Evolutionary conservation across 306 rosid genomes (phyloP).

Genomic region (Quercus robur): DNA sequence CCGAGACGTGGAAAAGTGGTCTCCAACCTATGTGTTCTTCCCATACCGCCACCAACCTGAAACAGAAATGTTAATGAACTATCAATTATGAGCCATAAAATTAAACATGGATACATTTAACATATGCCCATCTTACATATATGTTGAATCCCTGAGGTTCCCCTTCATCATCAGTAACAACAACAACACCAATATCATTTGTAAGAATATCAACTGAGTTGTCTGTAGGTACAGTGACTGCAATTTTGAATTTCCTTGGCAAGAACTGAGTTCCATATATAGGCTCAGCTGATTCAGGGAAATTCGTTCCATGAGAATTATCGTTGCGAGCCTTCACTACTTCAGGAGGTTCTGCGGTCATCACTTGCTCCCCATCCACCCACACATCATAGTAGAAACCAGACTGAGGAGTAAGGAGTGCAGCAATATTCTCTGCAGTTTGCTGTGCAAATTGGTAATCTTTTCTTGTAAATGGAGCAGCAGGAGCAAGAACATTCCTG

Average conservation of each 20-base stretch:
- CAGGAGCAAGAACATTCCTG: conserved; percentile 97
- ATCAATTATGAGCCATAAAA: conserved; percentile 15
- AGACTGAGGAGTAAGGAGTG: conserved; percentile 88
- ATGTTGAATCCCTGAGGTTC: conserved; percentile 91
- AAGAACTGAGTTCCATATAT: conserved; percentile 94
- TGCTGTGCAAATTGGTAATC: conserved; percentile 93
- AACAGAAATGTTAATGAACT: conserved; percentile 23
- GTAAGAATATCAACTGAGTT: conserved; percentile 95
- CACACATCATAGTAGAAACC: conserved; percentile 97
- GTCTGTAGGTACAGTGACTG: conserved; percentile 94
- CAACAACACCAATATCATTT: conserved; percentile 86
- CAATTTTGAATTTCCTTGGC: conserved; percentile 97
- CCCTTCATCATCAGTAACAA: conserved; percentile 70
- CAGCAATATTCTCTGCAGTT: conserved; percentile 91
- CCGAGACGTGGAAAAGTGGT: conserved; percentile 85
- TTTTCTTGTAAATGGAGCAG: conserved; percentile 74
- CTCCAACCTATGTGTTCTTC: conserved; percentile 93
- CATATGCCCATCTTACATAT: conserved; percentile 60
- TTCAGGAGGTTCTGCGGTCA: conserved; percentile 86
- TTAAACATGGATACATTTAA: background rate
- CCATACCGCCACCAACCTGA: conserved; percentile 99
- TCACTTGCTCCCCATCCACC: conserved; percentile 85
- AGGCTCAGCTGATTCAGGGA: conserved; percentile 91
- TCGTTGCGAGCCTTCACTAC: conserved; percentile 82
- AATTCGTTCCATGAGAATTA: conserved; percentile 87